Base-by-base conservation (phyloP, 495 filamentous ascomycete species). In the Aspergillus mulundensis region DNA sequence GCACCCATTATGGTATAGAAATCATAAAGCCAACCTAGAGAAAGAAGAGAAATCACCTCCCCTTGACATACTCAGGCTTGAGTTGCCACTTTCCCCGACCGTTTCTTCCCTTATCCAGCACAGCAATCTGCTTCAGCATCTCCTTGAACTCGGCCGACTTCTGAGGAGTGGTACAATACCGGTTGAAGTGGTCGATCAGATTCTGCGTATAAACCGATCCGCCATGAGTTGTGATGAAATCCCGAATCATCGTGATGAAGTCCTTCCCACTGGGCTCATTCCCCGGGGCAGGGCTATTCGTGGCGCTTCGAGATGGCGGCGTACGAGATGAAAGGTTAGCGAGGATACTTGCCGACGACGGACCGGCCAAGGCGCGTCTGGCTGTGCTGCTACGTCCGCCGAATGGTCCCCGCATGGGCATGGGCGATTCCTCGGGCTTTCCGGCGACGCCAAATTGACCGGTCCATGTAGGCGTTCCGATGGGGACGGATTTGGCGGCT, bases 381-480 rank as follows among this genome's bases (percentile, higher is more conserved):
- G 69, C 64, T 0, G 66, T 64, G 59, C 71, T 71, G 38, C 70
- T 58, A 18, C 66, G 51, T 41, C 63, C 58, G 34, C 60, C 59
- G 47, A 63, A 60, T 19, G 65, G 53, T 11, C 55, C 34, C 16
- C 48, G 32, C 34, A 50, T 39, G 18, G 48, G 65, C 14, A 32
- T 18, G 21, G 57, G 38, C 24, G 61, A 65, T 54, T 73, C 59
- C 42, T 72, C 66, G 1, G 78, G 77, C 32, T 77, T 75, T 1
- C 93, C 93, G 3, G 84, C 87, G 30, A 84, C 75, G 7, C 94
- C 94, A 41, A 86, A 81, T 53, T 84, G 77, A 10, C 94, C 94
- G 0, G 94, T 98, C 94, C 94, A 98, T 1, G 94, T 97, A 14
- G 93, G 88, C 0, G 87, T 88, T 36, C 93, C 94, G 45, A 93